Evolutionary conservation across 2,329 filamentous ascomycete species (phyloP), one percentile per base, ranked within the genome.

Genomic region (Colletotrichum karsti): DNA sequence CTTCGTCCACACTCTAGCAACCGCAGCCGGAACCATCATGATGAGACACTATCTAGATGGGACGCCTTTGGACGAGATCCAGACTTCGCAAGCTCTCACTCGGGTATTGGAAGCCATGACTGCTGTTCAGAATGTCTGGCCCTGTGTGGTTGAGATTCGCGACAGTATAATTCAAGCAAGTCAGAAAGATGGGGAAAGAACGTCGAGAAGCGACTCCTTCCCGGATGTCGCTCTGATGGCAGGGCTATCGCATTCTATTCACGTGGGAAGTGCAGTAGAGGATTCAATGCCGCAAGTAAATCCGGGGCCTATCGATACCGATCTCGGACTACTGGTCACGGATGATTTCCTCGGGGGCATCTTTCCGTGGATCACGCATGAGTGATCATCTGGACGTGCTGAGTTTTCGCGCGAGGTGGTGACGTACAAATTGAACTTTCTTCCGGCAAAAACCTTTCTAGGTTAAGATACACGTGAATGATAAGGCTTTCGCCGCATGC

Each of bases 1-100:
- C 59, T 84, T 85, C 70, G 82, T 85, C 7, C 83, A 85, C 67
- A 85, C 83, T 6, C 76, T 85, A 0, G 84, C 83, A 4, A 82
- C 83, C 1, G 82, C 82, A 2, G 82, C 83, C 1, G 82, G 82
- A 30, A 80, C 81, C 1, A 74, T 85, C 26, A 76, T 86, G 70
- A 84, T 86, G 81, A 81, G 81, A 58, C 76, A 82, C 2, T 80
- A 80, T 62, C 75, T 85, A 41, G 77, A 82, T 30, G 73, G 76
- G 7, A 75, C 78, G 0, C 75, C 80, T 0, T 81, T 79, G 78
- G 77, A 79, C 35, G 82, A 84, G 66, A 72, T 75, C 0, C 77
- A 85, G 54, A 84, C 90, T 28, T 81, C 86, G 0, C 78, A 78
- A 28, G 82, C 84, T 18, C 77, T 91, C 24, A 82, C 83, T 8